These are phyloP conservation scores for Penstemon davidsonii DNA, from an alignment of 257 asterid genomes.

Conservation along the genomic window DNA sequence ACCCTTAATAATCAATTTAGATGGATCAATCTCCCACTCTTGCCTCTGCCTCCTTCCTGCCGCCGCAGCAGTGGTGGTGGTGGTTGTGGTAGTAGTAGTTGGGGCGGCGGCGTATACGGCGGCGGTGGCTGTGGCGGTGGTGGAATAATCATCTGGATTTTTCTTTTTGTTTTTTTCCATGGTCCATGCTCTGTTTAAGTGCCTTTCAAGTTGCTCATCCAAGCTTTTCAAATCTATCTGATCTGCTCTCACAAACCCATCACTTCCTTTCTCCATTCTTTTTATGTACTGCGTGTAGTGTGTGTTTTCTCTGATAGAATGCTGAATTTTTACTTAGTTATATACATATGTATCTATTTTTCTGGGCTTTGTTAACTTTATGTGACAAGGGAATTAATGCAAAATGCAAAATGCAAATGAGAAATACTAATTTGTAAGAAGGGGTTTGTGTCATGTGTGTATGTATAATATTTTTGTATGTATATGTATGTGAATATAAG, in stretches of 20 bases:
- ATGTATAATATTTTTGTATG: constrained; percentile 3
- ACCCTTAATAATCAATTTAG: constrained; percentile 58
- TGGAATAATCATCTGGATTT: constrained; percentile 33
- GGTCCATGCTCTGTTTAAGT: constrained; percentile 61
- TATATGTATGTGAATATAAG: neutral
- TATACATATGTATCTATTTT: neutral
- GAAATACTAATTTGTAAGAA: neutral
- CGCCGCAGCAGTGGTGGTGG: constrained; percentile 24
- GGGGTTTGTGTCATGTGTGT: neutral
- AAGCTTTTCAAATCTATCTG: constrained; percentile 85
- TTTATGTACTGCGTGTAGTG: neutral
- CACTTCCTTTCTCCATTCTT: constrained; percentile 68
- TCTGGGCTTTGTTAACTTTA: constrained; percentile 1
- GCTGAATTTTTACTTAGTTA: neutral
- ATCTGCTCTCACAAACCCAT: constrained; percentile 85
- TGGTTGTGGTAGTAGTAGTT: constrained; percentile 19
- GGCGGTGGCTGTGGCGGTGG: constrained; percentile 22
- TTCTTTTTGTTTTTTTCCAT: constrained; percentile 59
- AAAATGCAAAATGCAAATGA: neutral
- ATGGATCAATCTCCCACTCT: constrained; percentile 90
- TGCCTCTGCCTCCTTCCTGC: constrained; percentile 50
- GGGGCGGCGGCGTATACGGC: constrained; percentile 13
- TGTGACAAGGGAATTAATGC: constrained; percentile 16
- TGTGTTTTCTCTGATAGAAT: constrained; percentile 7
- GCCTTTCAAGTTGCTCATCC: constrained; percentile 81